Base-by-base conservation (phyloP, 768 basidiomycete genomes). In the Kwoniella sp. region DNA sequence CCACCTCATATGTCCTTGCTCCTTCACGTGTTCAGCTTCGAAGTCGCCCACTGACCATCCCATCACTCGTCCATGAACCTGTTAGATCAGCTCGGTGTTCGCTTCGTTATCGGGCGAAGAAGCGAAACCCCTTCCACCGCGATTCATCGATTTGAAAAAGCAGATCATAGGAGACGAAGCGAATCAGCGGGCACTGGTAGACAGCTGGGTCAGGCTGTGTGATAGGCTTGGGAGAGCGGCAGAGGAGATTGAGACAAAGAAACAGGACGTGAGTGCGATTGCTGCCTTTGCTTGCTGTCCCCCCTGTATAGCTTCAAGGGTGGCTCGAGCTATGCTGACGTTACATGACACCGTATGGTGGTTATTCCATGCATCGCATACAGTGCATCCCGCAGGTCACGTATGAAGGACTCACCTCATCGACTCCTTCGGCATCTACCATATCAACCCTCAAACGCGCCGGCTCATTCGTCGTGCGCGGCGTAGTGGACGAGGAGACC, bases 61-160 rank as follows among this genome's bases (percentile, higher is more conserved):
- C 28, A 28, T 22, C 55, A 23, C 26, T 23, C 13, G 55, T 29
- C n/a, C n/a, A n/a, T 30, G n/a, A 13, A 25, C 20, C 11, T 2
- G 81, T n/a, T 78, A 82, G 23, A 85, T 87, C 45, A 83, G 83
- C 23, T 81, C 82, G 30, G 82, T 86, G 26, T 86, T 86, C 65
- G 80, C 83, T 0, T 84, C 84, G 2, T 80, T 86, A 8, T 80
- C 81, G 1, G 81, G 81, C 1, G 82, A 82, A 28, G 70, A 80
- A 0, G 78, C 77, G 4, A 77, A 77, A 0, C 78, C 76, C 4
- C 83, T 90, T 4, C 88, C 88, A 0, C 72, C 81, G 8, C 84
- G 89, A 0, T 90, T 90, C 65, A 70, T 83, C 0, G 83, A 84
- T 5, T 77, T 91, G 26, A 91, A 92, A 82, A 63, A 65, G 71